These are phyloP conservation scores for Neoscytalidium dimidiatum DNA, from an alignment of 2,329 filamentous ascomycete genomes.

Conservation along the genomic window DNA sequence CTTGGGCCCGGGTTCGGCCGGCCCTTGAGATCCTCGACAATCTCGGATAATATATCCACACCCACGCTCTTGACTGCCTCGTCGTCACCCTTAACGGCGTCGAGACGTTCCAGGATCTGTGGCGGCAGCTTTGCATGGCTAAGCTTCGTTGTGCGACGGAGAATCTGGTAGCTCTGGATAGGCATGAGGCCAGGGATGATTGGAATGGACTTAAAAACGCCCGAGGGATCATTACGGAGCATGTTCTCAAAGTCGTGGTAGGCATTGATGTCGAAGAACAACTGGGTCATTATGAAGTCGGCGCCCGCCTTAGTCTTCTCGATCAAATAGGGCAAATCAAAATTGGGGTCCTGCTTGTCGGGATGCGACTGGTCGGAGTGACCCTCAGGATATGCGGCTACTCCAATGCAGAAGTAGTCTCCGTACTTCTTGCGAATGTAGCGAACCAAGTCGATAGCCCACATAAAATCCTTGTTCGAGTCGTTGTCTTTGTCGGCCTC, in stretches of 20 bases:
- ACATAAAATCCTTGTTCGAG: conserved; percentile 77
- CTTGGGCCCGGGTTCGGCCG: conserved; percentile 43
- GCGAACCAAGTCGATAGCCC: conserved; percentile 83
- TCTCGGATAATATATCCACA: conserved; percentile 79
- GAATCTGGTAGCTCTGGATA: conserved; percentile 94
- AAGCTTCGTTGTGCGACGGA: conserved; percentile 89
- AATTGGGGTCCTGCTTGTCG: conserved; percentile 65
- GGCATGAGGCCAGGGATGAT: conserved; percentile 97
- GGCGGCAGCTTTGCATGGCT: conserved; percentile 83
- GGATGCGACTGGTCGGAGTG: conserved; percentile 91
- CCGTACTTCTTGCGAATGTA: conserved; percentile 86
- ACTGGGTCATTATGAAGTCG: conserved; percentile 97
- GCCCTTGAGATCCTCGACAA: conserved; percentile 75
- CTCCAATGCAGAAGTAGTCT: conserved; percentile 94
- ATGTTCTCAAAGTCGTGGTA: conserved; percentile 78
- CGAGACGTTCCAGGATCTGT: conserved; percentile 68
- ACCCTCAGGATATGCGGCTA: conserved; percentile 93
- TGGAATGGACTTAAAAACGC: conserved; percentile 79
- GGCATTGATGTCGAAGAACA: conserved; percentile 88
- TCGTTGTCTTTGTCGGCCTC: conserved; percentile 61
- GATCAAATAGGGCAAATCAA: conserved; percentile 82
- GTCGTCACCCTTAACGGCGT: conserved; percentile 75
- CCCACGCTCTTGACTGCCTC: conserved; percentile 79
- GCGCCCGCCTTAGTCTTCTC: conserved; percentile 91
- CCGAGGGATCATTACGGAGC: conserved; percentile 78